These are phyloP conservation scores for Arabis hirsuta DNA, from an alignment of 345 rosid species.

Conservation along the genomic window DNA sequence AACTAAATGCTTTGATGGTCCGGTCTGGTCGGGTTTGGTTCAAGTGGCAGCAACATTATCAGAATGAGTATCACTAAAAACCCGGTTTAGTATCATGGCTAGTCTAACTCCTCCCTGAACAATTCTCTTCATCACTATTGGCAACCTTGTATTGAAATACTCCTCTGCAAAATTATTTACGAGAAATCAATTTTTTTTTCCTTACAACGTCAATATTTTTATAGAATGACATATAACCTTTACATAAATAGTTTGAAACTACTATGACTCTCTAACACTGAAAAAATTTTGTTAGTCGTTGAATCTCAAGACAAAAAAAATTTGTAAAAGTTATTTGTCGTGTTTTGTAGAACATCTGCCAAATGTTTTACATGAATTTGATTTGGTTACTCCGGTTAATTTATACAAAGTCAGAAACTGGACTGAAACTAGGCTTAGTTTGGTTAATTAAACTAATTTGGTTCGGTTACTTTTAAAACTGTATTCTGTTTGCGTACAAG, in stretches of 20 bases:
- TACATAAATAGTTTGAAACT: no score
- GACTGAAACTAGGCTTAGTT: neutral
- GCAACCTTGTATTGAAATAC: constrained; percentile 84
- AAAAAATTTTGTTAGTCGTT: no score
- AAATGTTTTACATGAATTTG: no score
- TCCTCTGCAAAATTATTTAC: constrained; percentile 57
- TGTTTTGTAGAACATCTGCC: no score
- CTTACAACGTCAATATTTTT: neutral
- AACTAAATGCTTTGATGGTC: constrained; percentile 14
- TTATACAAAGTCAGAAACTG: neutral
- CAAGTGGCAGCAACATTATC: constrained; percentile 55
- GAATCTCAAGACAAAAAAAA: no score
- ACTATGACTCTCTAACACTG: no score
- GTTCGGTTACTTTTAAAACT: neutral
- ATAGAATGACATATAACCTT: no score
- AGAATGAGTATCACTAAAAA: constrained; percentile 54
- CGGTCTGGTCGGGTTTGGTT: constrained; percentile 12
- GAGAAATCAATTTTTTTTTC: no score
- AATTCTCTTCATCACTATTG: constrained; percentile 86
- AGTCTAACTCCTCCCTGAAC: constrained; percentile 92
- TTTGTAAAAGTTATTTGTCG: no score
- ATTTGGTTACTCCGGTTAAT: neutral
- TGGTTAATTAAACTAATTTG: neutral
- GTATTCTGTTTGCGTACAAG: constrained; percentile 16
- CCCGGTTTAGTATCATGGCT: constrained; percentile 79